These are phyloP conservation scores for Rhizophlyctis rosea DNA, from an alignment of 192 early-diverging fungal species.

Conservation along the genomic window DNA sequence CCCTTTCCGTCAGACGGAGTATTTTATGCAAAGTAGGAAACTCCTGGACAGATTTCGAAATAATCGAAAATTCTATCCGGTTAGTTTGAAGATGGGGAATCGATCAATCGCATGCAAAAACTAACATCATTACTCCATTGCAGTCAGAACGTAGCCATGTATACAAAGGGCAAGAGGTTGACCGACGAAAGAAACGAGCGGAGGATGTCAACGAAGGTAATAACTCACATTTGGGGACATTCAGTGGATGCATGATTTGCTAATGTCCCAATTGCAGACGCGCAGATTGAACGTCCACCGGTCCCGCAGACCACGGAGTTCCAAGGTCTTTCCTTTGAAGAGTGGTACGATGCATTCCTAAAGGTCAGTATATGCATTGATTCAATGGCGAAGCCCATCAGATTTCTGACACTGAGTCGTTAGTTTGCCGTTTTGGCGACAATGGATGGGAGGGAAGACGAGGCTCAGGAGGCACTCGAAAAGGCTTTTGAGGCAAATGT, in stretches of 20 bases:
- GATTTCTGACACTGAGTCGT: not conserved
- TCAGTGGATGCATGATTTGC: not conserved
- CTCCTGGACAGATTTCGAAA: slow-evolving; percentile 37
- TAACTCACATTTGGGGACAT: not conserved
- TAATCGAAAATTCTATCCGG: slow-evolving; percentile 39
- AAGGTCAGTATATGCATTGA: slow-evolving; percentile 56
- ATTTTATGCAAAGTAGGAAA: slow-evolving; percentile 29
- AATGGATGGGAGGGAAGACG: slow-evolving; percentile 46
- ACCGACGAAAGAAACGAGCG: slow-evolving; percentile 2
- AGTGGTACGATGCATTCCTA: slow-evolving; percentile 66
- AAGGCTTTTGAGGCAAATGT: slow-evolving; percentile 55
- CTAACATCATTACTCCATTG: not conserved
- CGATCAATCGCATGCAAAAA: not conserved
- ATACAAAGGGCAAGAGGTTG: slow-evolving; percentile 4
- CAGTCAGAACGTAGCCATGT: slow-evolving; percentile 1
- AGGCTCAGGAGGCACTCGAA: slow-evolving; percentile 57
- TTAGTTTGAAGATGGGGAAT: too few species aligned
- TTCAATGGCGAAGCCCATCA: not conserved
- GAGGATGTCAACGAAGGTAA: not conserved
- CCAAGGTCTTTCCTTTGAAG: slow-evolving; percentile 42
- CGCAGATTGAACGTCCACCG: slow-evolving; percentile 7
- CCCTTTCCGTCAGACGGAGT: slow-evolving; percentile 23
- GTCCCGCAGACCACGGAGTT: slow-evolving; percentile 10
- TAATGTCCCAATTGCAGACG: not conserved
- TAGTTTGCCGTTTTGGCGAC: slow-evolving; percentile 58